A percentile compares a stretch with the other conserved stretches of the same genome.
phyloP scores from a whole-genome alignment of 2,329 filamentous ascomycete genomes.

The Trichophyton schoenleinii region DNA sequence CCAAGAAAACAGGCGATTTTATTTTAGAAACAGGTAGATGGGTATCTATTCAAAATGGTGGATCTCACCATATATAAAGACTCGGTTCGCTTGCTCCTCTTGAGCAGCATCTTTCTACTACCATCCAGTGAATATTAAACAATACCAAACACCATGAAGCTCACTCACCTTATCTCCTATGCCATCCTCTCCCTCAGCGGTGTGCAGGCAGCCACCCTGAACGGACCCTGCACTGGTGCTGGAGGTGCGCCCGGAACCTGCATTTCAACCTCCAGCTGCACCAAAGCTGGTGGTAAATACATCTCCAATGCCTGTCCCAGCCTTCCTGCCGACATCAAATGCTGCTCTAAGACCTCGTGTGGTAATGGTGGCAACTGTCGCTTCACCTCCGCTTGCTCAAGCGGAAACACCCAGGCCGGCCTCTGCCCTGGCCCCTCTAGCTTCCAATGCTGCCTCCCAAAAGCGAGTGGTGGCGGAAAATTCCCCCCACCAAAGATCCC shows the following conservation, averaged over 20 bases:
- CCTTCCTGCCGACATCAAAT: not conserved
- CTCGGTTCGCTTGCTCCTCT: not conserved
- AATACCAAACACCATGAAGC: not conserved
- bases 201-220: not conserved
- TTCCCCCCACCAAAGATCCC: constrained; percentile 5
- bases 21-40: not conserved
- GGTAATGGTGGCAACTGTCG: constrained; percentile 1
- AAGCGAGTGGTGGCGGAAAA: not conserved
- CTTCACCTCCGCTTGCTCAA: not conserved
- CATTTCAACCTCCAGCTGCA: constrained; percentile 4
- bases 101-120: not conserved
- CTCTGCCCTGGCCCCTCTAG: not conserved
- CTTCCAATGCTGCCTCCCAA: constrained; percentile 1
- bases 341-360: not conserved
- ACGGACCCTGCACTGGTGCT: constrained; percentile 2
- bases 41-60: not conserved
- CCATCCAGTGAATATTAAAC: not conserved
- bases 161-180: not conserved
- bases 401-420: not conserved
- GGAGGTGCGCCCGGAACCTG: not conserved
- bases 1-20: not conserved
- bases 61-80: not conserved
- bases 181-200: not conserved
- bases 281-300: not conserved
- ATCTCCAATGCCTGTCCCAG: constrained; percentile 1